phyloP scores from a whole-genome alignment of 2,329 filamentous ascomycete genomes.

The Pseudogymnoascus verrucosus region DNA sequence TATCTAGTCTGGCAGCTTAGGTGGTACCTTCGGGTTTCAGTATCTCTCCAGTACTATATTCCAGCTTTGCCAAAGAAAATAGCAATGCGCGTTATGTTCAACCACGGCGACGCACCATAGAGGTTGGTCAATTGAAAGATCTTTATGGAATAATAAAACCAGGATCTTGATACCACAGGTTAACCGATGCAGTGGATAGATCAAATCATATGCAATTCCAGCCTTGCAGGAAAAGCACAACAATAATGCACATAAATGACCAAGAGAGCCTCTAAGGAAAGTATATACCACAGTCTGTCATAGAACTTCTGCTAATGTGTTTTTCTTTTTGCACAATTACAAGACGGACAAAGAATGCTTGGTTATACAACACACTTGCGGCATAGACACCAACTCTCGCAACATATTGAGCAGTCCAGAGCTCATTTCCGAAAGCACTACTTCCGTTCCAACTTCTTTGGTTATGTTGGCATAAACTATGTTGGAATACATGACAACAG shows the following conservation, averaged over 20 bases:
- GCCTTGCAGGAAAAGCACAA: neutral
- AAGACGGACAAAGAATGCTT: neutral
- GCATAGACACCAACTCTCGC: neutral
- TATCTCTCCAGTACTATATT: neutral
- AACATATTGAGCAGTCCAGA: neutral
- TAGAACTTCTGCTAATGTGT: neutral
- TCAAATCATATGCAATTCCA: neutral
- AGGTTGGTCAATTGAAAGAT: neutral
- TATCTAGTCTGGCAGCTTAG: neutral
- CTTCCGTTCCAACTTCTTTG: neutral
- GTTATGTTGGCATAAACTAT: no score
- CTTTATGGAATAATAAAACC: neutral
- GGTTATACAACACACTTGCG: neutral
- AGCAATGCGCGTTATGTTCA: no score
- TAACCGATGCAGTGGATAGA: neutral
- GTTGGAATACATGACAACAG: neutral
- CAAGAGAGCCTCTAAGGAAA: neutral
- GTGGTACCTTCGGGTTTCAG: neutral
- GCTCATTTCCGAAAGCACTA: neutral
- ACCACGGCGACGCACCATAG: neutral
- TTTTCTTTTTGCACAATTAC: neutral
- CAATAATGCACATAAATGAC: neutral
- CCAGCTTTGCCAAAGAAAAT: neutral
- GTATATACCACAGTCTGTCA: neutral
- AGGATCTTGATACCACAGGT: neutral